Conservation (phyloP, 2,329 filamentous ascomycete genomes). For the Paecilomyces sp. region DNA sequence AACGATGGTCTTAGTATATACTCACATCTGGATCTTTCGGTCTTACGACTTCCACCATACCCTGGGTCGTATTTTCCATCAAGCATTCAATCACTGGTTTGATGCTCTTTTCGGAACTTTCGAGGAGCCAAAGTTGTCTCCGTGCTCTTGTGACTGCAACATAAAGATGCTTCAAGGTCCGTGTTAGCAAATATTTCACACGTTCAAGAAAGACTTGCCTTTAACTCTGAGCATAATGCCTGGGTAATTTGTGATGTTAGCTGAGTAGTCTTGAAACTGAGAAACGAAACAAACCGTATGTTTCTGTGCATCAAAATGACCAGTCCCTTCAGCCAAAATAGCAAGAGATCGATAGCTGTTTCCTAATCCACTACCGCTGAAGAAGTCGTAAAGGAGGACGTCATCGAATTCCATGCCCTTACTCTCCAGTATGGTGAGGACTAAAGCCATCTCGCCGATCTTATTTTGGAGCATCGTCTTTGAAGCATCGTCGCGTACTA, state of each 20-base stretch:
- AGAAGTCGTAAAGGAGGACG: constrained; percentile 26
- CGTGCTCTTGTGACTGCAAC: constrained; percentile 22
- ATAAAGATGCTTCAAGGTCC: constrained; percentile 17
- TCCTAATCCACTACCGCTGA: constrained; percentile 12
- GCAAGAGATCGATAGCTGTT: constrained; percentile 13
- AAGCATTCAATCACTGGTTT: constrained; percentile 11
- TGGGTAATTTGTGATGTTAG: neutral
- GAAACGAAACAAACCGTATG: constrained; percentile 7
- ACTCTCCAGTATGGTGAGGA: constrained; percentile 25
- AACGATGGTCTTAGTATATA: neutral
- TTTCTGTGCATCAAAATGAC: constrained; percentile 13
- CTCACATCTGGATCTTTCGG: constrained; percentile 7
- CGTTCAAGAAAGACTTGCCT: neutral
- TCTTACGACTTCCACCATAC: constrained; percentile 11
- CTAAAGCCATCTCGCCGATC: constrained; percentile 19
- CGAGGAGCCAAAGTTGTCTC: constrained; percentile 16
- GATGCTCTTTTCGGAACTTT: constrained; percentile 8
- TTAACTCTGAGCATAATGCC: neutral
- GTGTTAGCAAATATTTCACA: neutral
- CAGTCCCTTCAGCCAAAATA: constrained; percentile 3
- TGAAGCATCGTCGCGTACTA: constrained; percentile 22
- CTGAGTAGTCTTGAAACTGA: neutral
- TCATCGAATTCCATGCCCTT: constrained; percentile 33
- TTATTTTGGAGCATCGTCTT: constrained; percentile 14
- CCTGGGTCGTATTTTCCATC: neutral